Percentiles rank a stretch among this genome's conserved stretches.
phyloP scores from a whole-genome alignment of 1,284 basidiomycete species.

The Cryptococcus sp. region DNA sequence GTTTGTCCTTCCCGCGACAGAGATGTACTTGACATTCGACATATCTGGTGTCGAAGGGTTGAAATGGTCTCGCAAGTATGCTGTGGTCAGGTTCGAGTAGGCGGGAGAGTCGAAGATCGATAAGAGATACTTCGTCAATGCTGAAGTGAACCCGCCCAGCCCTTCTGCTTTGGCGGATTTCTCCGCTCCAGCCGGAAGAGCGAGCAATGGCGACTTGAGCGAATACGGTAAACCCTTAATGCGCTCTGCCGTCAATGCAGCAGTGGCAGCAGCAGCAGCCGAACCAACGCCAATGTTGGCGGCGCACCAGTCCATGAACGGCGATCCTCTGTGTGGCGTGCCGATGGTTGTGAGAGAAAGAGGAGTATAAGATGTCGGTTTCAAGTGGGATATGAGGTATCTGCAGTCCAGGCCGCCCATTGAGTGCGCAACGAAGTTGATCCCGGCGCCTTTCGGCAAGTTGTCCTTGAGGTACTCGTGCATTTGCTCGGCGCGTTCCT shows the following conservation, averaged over 20 bases:
- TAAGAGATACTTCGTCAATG: constrained; percentile 80
- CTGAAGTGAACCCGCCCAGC: constrained; percentile 41
- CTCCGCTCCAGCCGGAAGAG: constrained; percentile 34
- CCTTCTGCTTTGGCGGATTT: constrained; percentile 18
- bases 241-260: constrained; percentile 25
- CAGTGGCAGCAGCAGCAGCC: constrained; percentile 39
- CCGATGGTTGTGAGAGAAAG: constrained; percentile 85
- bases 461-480: constrained; percentile 71
- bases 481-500: constrained; percentile 76
- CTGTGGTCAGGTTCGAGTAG: constrained; percentile 89
- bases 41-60: constrained; percentile 89
- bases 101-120: constrained; percentile 94
- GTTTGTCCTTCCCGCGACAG: constrained; percentile 75
- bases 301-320: constrained; percentile 99
- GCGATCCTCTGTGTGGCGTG: constrained; percentile 93
- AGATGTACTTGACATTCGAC: constrained; percentile 85
- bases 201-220: constrained; percentile 57
- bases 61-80: constrained; percentile 81
- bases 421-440: constrained; percentile 94
- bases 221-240: constrained; percentile 51
- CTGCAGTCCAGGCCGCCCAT: constrained; percentile 94
- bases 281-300: constrained; percentile 84
- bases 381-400: constrained; percentile 82
- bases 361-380: constrained; percentile 80
- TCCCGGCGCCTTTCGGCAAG: constrained; percentile 64